These are phyloP conservation scores for Alternaria infectoria DNA, from an alignment of 2,329 filamentous ascomycete species.

Conservation along the genomic window DNA sequence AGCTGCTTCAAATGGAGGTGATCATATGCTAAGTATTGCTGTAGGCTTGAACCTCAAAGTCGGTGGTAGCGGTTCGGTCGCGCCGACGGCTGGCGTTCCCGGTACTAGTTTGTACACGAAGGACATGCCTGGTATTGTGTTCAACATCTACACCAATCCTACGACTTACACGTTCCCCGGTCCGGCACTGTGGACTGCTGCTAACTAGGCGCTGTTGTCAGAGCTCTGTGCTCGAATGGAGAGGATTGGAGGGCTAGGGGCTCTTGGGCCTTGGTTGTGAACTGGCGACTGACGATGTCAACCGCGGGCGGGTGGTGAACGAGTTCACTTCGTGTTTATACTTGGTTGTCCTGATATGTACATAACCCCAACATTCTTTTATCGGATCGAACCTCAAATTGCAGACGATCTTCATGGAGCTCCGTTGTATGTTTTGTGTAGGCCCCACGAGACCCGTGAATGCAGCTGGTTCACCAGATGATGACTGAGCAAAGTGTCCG, in stretches of 20 bases:
- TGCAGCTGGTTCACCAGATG: not conserved
- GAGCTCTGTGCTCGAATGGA: not conserved
- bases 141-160: conserved; percentile 46
- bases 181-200: conserved; percentile 43
- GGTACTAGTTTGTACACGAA: conserved; percentile 52
- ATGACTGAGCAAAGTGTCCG: not conserved
- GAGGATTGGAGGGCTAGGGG: not conserved
- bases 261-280: not conserved
- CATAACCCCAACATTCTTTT: not conserved
- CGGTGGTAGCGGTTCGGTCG: conserved; percentile 51
- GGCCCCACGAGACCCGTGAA: not conserved
- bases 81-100: conserved; percentile 44
- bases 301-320: not conserved
- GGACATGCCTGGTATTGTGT: conserved; percentile 53
- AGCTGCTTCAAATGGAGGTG: not conserved
- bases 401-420: not conserved
- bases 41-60: conserved; percentile 47
- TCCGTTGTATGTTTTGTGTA: not conserved
- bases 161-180: conserved; percentile 47
- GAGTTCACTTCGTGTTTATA: not conserved
- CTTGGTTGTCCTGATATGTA: not conserved
- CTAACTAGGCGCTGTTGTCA: conserved; percentile 27
- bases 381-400: not conserved
- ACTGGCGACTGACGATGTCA: not conserved
- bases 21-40: not conserved